Conservation (phyloP, 495 filamentous ascomycete genomes). For the Talaromyces liani region DNA sequence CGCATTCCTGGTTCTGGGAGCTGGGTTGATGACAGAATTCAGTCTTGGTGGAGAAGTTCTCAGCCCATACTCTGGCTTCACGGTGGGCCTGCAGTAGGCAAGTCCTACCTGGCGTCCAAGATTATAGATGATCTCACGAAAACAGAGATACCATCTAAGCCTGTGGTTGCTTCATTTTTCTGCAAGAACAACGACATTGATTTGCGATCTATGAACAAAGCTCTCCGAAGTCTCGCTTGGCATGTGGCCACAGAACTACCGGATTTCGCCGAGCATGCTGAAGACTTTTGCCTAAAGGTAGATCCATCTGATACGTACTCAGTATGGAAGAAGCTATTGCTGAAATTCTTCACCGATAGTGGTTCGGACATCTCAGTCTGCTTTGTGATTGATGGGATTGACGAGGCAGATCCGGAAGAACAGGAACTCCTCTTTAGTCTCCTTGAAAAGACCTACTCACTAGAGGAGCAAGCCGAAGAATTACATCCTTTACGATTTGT, state of each 20-base stretch:
- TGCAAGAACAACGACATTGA: slow-evolving; percentile 23
- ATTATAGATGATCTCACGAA: slow-evolving; percentile 11
- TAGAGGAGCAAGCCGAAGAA: neutral
- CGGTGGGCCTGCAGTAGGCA: slow-evolving; percentile 24
- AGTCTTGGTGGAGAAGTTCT: slow-evolving; percentile 7
- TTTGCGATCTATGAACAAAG: slow-evolving; percentile 20
- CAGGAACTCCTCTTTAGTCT: neutral
- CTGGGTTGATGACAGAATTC: slow-evolving; percentile 9
- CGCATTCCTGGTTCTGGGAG: slow-evolving; percentile 6
- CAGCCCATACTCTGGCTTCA: slow-evolving; percentile 24
- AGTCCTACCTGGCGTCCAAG: slow-evolving; percentile 23
- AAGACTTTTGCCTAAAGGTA: neutral
- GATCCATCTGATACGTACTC: neutral
- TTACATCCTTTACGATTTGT: neutral
- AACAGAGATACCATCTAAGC: neutral
- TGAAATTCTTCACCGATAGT: neutral
- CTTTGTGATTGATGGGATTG: neutral
- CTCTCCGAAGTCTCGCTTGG: slow-evolving; percentile 20
- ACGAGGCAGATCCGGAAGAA: neutral
- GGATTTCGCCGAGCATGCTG: neutral
- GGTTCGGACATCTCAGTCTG: neutral
- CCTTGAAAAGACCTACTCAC: neutral
- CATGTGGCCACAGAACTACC: slow-evolving; percentile 15
- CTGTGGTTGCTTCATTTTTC: slow-evolving; percentile 22
- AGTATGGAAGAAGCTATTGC: neutral